Evolutionary conservation across 1,139 yeast species (phyloP).

Genomic region (Pichia sp.): DNA sequence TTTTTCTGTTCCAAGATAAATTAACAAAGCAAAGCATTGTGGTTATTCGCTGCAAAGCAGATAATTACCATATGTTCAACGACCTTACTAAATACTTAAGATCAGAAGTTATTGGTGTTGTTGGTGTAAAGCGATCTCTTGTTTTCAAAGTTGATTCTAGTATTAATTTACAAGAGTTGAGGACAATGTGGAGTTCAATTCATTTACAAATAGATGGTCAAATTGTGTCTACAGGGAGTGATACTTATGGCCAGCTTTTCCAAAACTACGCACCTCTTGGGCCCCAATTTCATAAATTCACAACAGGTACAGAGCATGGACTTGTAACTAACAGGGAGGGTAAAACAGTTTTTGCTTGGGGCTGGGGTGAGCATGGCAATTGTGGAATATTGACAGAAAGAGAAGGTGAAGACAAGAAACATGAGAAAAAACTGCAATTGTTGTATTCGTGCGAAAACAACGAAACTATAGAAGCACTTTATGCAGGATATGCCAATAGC

Average conservation of each 20-base stretch:
- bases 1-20: conserved; percentile 10
- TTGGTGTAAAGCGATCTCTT: conserved; percentile 1
- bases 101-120: not conserved
- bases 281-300: conserved; percentile 20
- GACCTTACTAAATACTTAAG: not conserved
- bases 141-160: conserved; percentile 1
- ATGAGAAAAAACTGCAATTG: too few species aligned
- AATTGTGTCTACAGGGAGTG: conserved; percentile 54
- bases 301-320: conserved; percentile 87
- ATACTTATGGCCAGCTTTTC: conserved; percentile 64
- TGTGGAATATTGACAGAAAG: conserved; percentile 46
- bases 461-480: conserved; percentile 23
- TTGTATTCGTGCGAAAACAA: not conserved
- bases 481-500: conserved; percentile 40
- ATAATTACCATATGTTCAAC: conserved; percentile 6
- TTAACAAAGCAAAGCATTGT: not conserved
- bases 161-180: conserved; percentile 2
- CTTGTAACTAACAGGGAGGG: conserved; percentile 32
- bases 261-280: conserved; percentile 17
- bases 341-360: conserved; percentile 62
- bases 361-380: conserved; percentile 99
- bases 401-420: conserved; percentile 15
- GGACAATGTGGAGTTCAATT: conserved; percentile 78
- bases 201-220: conserved; percentile 34
- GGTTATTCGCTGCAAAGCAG: conserved; percentile 9